These are phyloP conservation scores for Xylariomycetidae sp. DNA, from an alignment of 2,329 filamentous ascomycete genomes.

Conservation along the genomic window DNA sequence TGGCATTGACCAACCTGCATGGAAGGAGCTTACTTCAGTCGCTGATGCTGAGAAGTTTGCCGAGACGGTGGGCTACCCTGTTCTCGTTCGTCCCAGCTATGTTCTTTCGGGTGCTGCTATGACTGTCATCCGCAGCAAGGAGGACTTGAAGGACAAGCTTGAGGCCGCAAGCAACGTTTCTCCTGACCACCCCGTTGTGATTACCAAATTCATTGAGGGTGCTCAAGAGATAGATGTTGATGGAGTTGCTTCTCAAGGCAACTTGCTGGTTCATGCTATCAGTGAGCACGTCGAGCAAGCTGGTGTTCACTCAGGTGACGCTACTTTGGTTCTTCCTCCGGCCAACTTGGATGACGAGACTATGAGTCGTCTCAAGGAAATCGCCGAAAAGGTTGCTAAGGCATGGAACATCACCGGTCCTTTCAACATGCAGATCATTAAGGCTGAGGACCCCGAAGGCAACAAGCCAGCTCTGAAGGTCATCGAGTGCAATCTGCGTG, in stretches of 20 bases:
- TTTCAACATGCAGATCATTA: constrained; percentile 99
- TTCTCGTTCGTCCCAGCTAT: constrained; percentile 90
- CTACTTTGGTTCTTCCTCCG: constrained; percentile 88
- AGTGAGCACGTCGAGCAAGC: constrained; percentile 96
- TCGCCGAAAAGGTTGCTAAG: constrained; percentile 92
- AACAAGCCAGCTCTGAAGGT: constrained; percentile 80
- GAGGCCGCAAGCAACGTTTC: constrained; percentile 85
- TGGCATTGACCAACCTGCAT: constrained; percentile 92
- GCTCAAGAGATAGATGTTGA: constrained; percentile 97
- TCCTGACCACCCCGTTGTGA: constrained; percentile 95
- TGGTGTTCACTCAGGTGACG: constrained; percentile 96
- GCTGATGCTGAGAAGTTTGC: constrained; percentile 85
- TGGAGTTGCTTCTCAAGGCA: constrained; percentile 80
- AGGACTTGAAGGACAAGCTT: constrained; percentile 92
- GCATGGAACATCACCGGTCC: constrained; percentile 97
- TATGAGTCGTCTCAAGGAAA: constrained; percentile 87
- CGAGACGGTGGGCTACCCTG: constrained; percentile 81
- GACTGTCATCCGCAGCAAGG: constrained; percentile 87
- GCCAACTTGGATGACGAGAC: constrained; percentile 69
- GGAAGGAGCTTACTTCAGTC: constrained; percentile 94
- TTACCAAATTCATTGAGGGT: constrained; percentile 96
- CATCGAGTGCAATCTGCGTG: constrained; percentile 96
- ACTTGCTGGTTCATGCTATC: constrained; percentile 85
- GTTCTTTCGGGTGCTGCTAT: constrained; percentile 97
- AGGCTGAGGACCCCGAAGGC: constrained; percentile 72